Evolutionary conservation across 768 basidiomycete genomes (phyloP), one percentile per base, ranked within the genome.

Genomic region (Zangia roseola): DNA sequence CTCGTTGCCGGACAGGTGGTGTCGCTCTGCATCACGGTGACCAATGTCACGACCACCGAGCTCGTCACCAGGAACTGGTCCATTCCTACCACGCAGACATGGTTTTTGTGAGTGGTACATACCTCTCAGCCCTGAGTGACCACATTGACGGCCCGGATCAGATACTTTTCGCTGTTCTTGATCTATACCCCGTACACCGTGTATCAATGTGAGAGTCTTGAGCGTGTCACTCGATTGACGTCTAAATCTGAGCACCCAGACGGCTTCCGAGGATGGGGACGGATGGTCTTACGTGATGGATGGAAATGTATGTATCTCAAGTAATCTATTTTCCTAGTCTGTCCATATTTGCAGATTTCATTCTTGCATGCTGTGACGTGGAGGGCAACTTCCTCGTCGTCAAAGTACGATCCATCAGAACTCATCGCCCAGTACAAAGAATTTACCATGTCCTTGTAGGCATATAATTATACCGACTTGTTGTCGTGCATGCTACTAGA

Each of bases 401-500:
- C 46, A 89, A 88, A 66, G 84, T 82, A 50, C 31, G 63, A 17
- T 23, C 0, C 14, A 26, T 40, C 26, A 17, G 3, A n/a, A 14
- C 19, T 7, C 5, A 24, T 39, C 19, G 14, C 13, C 6, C 33
- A 13, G 21, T 24, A 21, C 19, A 23, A 17, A 7, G 9, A 23
- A 30, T 36, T 56, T 24, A 56, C 48, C 5, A 10, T 14, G 30
- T 31, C 14, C 14, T 39, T 39, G 10, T 46, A 86, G 81, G 88
- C 91, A 16, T 92, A 87, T 63, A 78, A 90, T 71, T 92, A 88
- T 71, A 93, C 91, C 28, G 89, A 88, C 56, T 71, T 94, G 4
- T 72, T 94, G 39, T 93, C 91, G 1, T 91, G 88, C 67, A 92
- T 92, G 88, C 79, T 94, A n/a, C 82, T 94, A 40, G 90, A 93